These are phyloP conservation scores for Paramecium pentaurelia DNA, from an alignment of 73 alveolate genomes.

Conservation along the genomic window DNA sequence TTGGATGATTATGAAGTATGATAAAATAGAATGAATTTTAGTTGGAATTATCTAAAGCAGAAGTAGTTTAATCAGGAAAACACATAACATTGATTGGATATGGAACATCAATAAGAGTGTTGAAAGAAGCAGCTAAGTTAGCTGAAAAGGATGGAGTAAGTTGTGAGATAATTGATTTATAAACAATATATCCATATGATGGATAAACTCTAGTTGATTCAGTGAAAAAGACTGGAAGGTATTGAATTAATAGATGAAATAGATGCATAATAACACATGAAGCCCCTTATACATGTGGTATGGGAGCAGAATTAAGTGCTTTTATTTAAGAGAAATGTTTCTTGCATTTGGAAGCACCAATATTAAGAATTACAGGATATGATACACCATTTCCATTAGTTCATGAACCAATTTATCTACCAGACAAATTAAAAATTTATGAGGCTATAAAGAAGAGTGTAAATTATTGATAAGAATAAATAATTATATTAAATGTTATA, in stretches of 20 bases:
- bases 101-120: constrained; percentile 78
- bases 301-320: constrained; percentile 93
- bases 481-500: background rate
- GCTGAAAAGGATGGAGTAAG: constrained; percentile 85
- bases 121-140: constrained; percentile 74
- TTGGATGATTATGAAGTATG: constrained; percentile 89
- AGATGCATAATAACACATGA: constrained; percentile 86
- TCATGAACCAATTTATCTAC: constrained; percentile 79
- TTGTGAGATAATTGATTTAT: constrained; percentile 88
- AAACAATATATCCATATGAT: constrained; percentile 93
- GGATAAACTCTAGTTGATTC: constrained; percentile 77
- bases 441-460: constrained; percentile 74
- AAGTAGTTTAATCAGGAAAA: constrained; percentile 83
- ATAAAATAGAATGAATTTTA: background rate
- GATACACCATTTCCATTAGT: constrained; percentile 91
- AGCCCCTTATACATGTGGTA: constrained; percentile 94
- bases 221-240: constrained; percentile 87
- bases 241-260: background rate
- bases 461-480: constrained; percentile 64
- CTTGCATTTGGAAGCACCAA: constrained; percentile 82
- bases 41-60: constrained; percentile 79
- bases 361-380: constrained; percentile 81
- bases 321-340: constrained; percentile 86
- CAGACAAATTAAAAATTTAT: constrained; percentile 70
- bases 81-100: constrained; percentile 85